Conservation (phyloP, 768 basidiomycete genomes). For the Suillus lakei region DNA sequence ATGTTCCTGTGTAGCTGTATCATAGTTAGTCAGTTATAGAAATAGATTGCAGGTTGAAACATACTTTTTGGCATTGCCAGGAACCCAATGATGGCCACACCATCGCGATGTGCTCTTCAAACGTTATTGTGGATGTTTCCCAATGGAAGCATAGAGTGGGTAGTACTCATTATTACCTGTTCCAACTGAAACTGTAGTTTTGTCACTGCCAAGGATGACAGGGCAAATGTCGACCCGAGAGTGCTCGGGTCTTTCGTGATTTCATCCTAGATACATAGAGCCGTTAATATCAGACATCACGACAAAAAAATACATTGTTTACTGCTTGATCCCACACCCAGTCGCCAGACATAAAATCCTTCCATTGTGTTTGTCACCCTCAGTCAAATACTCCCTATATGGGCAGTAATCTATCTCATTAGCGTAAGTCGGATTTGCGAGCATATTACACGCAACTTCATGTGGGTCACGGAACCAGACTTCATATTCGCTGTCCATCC, state of each 20-base stretch:
- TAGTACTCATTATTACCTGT: constrained; percentile 31
- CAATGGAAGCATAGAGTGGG: constrained; percentile 26
- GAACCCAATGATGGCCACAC: constrained; percentile 24
- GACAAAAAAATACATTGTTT: neutral
- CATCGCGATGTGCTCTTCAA: constrained; percentile 24
- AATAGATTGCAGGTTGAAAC: constrained; percentile 7
- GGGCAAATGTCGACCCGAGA: constrained; percentile 24
- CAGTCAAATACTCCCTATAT: neutral
- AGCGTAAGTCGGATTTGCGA: neutral
- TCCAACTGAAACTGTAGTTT: constrained; percentile 31
- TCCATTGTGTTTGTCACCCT: neutral
- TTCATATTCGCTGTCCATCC: neutral
- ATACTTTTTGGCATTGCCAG: constrained; percentile 34
- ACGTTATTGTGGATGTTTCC: constrained; percentile 28
- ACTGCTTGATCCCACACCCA: neutral
- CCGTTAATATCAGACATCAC: neutral
- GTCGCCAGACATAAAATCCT: neutral
- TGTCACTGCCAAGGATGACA: constrained; percentile 29
- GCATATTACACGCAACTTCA: neutral
- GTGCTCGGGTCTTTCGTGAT: constrained; percentile 23
- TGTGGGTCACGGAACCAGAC: neutral
- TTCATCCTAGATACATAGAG: constrained; percentile 21
- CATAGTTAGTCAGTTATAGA: neutral
- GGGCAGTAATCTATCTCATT: neutral
- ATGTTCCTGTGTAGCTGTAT: too few relatives aligned